A percentile compares a stretch with the other conserved stretches of the same genome.
Conservation (phyloP, 768 basidiomycete genomes). For the Boletus pseudopeckii region DNA sequence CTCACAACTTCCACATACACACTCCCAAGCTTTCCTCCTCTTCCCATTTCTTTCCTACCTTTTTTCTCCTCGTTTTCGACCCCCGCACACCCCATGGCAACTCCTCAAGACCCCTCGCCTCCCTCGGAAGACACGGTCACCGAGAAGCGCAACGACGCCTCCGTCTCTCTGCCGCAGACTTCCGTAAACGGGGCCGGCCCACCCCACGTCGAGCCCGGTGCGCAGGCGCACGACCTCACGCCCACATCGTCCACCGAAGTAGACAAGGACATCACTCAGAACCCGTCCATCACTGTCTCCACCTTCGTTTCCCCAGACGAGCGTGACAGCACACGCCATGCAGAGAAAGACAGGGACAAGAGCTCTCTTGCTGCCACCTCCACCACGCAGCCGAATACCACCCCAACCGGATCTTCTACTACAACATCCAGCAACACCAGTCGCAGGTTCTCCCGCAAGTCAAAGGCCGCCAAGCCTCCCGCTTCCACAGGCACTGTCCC, state of each 20-base stretch:
- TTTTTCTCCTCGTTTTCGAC: slow-evolving; percentile 3
- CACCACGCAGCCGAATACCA: slow-evolving; percentile 39
- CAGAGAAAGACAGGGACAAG: slow-evolving; percentile 44
- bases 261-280: slow-evolving; percentile 36
- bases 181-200: slow-evolving; percentile 28
- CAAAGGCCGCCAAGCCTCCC: slow-evolving; percentile 19
- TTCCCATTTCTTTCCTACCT: not conserved
- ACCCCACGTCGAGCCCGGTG: slow-evolving; percentile 17
- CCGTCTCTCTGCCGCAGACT: slow-evolving; percentile 16
- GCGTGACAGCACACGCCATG: slow-evolving; percentile 30
- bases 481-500: slow-evolving; percentile 16
- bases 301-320: slow-evolving; percentile 34
- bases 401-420: slow-evolving; percentile 22
- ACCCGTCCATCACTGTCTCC: slow-evolving; percentile 33
- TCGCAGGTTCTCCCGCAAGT: slow-evolving; percentile 32
- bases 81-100: slow-evolving; percentile 19
- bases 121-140: slow-evolving; percentile 11
- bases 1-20: not conserved
- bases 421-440: slow-evolving; percentile 16
- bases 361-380: slow-evolving; percentile 44
- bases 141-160: slow-evolving; percentile 22
- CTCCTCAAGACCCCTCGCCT: slow-evolving; percentile 18
- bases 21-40: not conserved
- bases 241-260: slow-evolving; percentile 33
- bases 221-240: slow-evolving; percentile 29